Base-by-base conservation (phyloP, 2,329 filamentous ascomycete species). In the Xylogone sp. region DNA sequence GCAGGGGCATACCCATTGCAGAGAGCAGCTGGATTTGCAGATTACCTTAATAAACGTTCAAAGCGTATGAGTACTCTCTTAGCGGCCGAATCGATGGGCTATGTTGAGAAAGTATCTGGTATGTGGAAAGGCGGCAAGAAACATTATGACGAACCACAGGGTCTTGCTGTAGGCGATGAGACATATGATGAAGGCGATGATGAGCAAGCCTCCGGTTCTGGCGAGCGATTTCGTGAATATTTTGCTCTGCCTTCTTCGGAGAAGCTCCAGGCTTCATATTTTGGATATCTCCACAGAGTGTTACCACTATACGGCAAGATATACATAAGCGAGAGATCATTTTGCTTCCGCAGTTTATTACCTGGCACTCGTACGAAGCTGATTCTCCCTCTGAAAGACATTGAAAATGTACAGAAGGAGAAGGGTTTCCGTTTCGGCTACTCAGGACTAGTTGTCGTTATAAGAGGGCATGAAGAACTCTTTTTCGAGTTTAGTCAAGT, bases 241-340 rank as follows among this genome's bases (percentile, higher is more conserved):
- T 99, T 99, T 71, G 89, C 90, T 1, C 77, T 97, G n/a, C 89
- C 92, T 0, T 77, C 84, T 29, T 83, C 83, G 1, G 94, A 99
- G 66, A 87, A 83, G 65, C 80, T 99, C 1, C 84, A 90, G 56
- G 92, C 93, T 1, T 89, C 90, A 1, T 97, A 94, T 69, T 97
- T 91, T 69, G 90, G 89, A n/a, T 89, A 88, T 65, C 77, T 97
- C n/a, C 84, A 95, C 60, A 84, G 92, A 2, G 90, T 96, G 0
- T 71, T 97, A 24, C 94, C 94, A 2, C 77, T 97, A 2, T 97
- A 97, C 62, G 94, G 94, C 61, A 99, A 97, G 70, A 88, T 97
- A 29, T 99, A 99, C 69, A 86, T 97, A 59, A 92, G 94, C 65
- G 84, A 91, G 59, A 82, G 83, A 20, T 87, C 86, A 52, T 89